These are phyloP conservation scores for Trifolium pratense DNA, from an alignment of 306 rosid species.

Conservation along the genomic window DNA sequence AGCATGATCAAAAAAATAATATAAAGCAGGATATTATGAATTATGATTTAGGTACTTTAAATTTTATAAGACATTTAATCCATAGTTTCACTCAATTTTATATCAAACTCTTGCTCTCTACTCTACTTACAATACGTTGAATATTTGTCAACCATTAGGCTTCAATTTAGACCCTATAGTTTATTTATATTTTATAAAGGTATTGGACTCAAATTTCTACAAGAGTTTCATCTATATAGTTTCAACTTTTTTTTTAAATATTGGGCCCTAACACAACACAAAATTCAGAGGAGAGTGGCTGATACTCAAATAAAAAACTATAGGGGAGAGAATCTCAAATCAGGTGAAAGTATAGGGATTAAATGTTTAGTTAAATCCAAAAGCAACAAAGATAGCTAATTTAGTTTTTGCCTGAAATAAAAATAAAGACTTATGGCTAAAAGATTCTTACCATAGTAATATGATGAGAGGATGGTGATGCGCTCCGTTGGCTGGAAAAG, in stretches of 20 bases:
- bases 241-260: not conserved
- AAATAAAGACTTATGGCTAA: not conserved
- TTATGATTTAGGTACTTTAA: too few relatives aligned
- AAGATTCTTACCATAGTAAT: constrained; percentile 81
- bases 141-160: not conserved
- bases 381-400: not conserved
- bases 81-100: not conserved
- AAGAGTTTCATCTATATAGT: not conserved
- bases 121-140: not conserved
- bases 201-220: not conserved
- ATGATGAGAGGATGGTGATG: constrained; percentile 82
- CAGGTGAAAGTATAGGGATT: not conserved
- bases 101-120: not conserved
- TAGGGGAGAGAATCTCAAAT: not conserved
- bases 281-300: not conserved
- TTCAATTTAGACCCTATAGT: not conserved
- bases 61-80: not conserved
- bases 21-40: too few relatives aligned
- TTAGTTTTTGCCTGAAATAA: not conserved
- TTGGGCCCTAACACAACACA: constrained; percentile 3
- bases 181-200: not conserved
- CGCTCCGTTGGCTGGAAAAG: constrained; percentile 81
- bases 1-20: too few relatives aligned
- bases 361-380: constrained; percentile 2
- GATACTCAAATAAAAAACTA: not conserved